Base-by-base conservation (phyloP, 2,329 filamentous ascomycete species). In the Mycocentrospora acerina region DNA sequence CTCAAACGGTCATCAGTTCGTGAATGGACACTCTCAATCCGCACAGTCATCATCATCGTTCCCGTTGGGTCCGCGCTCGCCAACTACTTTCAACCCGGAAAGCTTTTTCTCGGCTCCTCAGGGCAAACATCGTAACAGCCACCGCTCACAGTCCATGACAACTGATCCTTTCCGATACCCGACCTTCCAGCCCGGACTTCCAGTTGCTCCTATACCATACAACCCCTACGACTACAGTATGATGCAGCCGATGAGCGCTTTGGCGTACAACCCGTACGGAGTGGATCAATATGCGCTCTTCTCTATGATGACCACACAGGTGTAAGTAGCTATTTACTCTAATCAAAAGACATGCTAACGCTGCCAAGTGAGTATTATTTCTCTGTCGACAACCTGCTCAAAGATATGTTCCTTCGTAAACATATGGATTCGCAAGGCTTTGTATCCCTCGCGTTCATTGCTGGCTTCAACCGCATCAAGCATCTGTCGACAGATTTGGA, bases 391-490 rank as follows among this genome's bases (percentile, higher is more conserved):
- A 98, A 98, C 64, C 77, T 97, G 33, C 87, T 88, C 77, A 96
- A 95, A 70, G 93, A 98, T 60, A 77, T 88, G 59, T 97, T 83
- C 68, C 76, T 98, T 42, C 85, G 93, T 40, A 83, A 81, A 58
- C 84, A 90, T 55, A 97, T 98, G 93, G 91, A 98, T 63, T 88
- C 86, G 1, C 88, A 97, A 66, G 93, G 93, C 13, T 97, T 90
- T 60, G 90, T 96, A 11, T 83, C 82, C 34, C 72, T 98, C 35
- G 76, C 79, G 24, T 79, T 95, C 42, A 85, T 98, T 53, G 80
- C 86, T 15, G 78, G 77, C n/a, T 98, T 98, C 75, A 89, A 88
- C 67, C 85, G 93, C 42, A 85, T 95, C 62, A 84, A 83, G 67
- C 72, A 79, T 18, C 71, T 94, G 19, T 86, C 85, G 1, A 79